Evolutionary conservation across 305 asterid species (phyloP), one percentile per base, ranked within the genome.

Genomic region (Andrographis paniculata): DNA sequence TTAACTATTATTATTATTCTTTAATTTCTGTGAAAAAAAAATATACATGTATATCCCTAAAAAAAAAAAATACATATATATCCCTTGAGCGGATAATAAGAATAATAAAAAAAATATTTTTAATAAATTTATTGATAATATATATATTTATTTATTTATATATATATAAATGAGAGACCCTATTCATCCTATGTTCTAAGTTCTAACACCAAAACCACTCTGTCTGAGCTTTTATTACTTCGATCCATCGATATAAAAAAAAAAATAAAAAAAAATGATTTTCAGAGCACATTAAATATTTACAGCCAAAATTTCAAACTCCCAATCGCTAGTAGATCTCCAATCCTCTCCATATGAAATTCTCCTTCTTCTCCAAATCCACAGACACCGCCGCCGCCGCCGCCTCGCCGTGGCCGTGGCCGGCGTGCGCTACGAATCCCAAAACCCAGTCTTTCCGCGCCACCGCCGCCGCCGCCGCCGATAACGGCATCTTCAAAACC

Each of bases 361-460:
- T 82, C 48, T 74, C 92, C 40, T 79, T 64, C 30, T 72, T 66
- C 39, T 82, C 63, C 75, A 82, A 77, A 67, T 17, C 80, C 72
- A 22, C 74, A 13, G 71, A 71, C 22, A 42, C 41, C 59, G 17
- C 63, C n/a, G 3, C 64, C n/a, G 3, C 64, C 44, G 28, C 55
- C 65, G 23, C 72, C 14, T n/a, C 68, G 38, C 40, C 78, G 16
- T 72, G 91, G 91, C 68, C 70, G 49, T 65, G 83, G 82, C 75
- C 80, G 3, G 47, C 70, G 37, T 85, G 95, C 61, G 60, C 46
- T 52, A 58, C 28, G 59, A 45, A 7, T 67, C 82, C 89, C 0
- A 74, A 59, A 61, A 85, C 95, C 6, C 61, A 61, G 19, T 85
- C 95, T 17, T 85, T 85, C 59, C 76, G 89, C 10, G 59, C 70